These are phyloP conservation scores for Conringia planisiliqua DNA, from an alignment of 345 rosid species.

Conservation along the genomic window DNA sequence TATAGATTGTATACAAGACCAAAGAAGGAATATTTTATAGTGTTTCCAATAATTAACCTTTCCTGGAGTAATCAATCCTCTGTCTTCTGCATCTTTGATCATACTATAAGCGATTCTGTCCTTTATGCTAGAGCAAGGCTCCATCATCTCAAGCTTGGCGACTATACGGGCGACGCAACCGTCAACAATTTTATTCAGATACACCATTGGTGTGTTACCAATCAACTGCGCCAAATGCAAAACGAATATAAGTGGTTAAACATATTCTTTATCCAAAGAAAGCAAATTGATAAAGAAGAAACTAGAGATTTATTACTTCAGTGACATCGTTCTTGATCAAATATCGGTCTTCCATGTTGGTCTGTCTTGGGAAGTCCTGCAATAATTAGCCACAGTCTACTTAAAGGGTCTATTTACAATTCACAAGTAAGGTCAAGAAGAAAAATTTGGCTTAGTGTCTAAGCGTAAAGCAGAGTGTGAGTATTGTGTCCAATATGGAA, in stretches of 20 bases:
- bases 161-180: constrained; percentile 60
- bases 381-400: neutral
- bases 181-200: constrained; percentile 52
- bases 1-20: neutral
- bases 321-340: constrained; percentile 36
- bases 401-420: neutral
- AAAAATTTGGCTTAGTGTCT: neutral
- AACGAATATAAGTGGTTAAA: neutral
- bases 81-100: constrained; percentile 76
- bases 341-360: constrained; percentile 19
- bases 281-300: neutral
- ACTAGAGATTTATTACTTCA: constrained; percentile 17
- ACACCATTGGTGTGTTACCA: constrained; percentile 66
- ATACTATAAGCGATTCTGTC: constrained; percentile 61
- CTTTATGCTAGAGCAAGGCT: constrained; percentile 54
- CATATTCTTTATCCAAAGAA: neutral
- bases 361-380: neutral
- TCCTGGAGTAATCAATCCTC: constrained; percentile 59
- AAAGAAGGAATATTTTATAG: neutral
- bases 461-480: neutral
- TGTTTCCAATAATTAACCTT: constrained; percentile 34
- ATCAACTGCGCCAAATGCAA: constrained; percentile 40
- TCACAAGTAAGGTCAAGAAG: neutral
- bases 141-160: constrained; percentile 68
- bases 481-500: neutral